A percentile compares a stretch with the other conserved stretches of the same genome.
These are phyloP conservation scores for Aspergillus ellipticus DNA, from an alignment of 495 filamentous ascomycete species.

Conservation along the genomic window DNA sequence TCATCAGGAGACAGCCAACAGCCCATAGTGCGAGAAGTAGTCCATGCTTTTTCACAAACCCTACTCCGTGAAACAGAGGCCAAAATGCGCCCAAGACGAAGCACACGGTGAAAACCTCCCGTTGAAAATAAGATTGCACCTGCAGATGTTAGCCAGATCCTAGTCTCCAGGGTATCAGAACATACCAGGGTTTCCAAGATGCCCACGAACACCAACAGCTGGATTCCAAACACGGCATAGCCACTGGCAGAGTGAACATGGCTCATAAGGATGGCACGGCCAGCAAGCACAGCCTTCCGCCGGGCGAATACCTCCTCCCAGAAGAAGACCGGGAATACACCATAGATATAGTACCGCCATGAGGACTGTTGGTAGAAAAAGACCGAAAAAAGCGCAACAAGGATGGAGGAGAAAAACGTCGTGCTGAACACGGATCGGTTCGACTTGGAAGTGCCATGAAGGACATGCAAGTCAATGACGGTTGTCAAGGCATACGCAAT, in stretches of 20 bases:
- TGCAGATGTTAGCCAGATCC: constrained; percentile 22
- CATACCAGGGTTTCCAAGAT: constrained; percentile 81
- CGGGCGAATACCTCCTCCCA: constrained; percentile 95
- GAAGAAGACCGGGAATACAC: constrained; percentile 85
- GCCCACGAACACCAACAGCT: constrained; percentile 61
- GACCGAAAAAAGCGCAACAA: constrained; percentile 71
- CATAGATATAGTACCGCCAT: constrained; percentile 87
- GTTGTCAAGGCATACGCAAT: constrained; percentile 92
- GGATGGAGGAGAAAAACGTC: constrained; percentile 68
- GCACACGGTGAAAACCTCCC: constrained; percentile 80
- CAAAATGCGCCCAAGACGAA: constrained; percentile 74
- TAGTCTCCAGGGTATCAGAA: constrained; percentile 7
- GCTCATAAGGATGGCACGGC: constrained; percentile 63
- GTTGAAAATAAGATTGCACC: constrained; percentile 84
- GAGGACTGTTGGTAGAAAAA: constrained; percentile 77
- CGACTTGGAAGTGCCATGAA: constrained; percentile 66
- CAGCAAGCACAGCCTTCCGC: constrained; percentile 63
- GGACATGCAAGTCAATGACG: constrained; percentile 83
- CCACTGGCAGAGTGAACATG: constrained; percentile 58
- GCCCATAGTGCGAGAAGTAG: constrained; percentile 70
- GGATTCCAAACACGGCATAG: constrained; percentile 51
- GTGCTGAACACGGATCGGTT: constrained; percentile 59
- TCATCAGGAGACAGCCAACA: constrained; percentile 75
- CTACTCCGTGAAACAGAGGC: constrained; percentile 69
- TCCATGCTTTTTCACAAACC: constrained; percentile 63